A percentile compares a stretch with the other conserved stretches of the same genome.
phyloP scores from a whole-genome alignment of 2,329 filamentous ascomycete species.

The Penicillium sp. region DNA sequence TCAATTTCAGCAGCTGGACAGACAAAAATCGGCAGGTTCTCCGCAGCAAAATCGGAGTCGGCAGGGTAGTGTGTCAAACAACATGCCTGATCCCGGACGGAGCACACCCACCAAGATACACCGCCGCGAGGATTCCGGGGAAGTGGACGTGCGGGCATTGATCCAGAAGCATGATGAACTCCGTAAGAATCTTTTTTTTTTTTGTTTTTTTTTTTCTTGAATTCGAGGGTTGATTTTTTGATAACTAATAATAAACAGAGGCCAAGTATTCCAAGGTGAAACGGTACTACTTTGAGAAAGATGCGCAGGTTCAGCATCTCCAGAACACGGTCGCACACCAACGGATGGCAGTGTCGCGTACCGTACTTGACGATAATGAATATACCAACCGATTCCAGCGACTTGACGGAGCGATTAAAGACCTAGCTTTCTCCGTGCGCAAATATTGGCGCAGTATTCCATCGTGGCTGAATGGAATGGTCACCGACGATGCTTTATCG shows the following conservation, averaged over 20 bases:
- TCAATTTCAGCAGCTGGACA: slow-evolving; percentile 10
- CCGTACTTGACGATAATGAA: slow-evolving; percentile 91
- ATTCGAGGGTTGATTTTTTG: not conserved
- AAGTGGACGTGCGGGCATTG: slow-evolving; percentile 48
- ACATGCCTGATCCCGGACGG: slow-evolving; percentile 45
- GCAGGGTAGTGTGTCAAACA: slow-evolving; percentile 26
- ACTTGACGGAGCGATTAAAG: slow-evolving; percentile 89
- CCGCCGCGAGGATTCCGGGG: slow-evolving; percentile 41
- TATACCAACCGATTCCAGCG: slow-evolving; percentile 86
- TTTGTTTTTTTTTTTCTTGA: not conserved
- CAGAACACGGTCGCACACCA: slow-evolving; percentile 98
- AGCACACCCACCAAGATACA: slow-evolving; percentile 46
- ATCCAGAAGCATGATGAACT: slow-evolving; percentile 48
- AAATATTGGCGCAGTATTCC: slow-evolving; percentile 89
- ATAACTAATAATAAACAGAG: slow-evolving; percentile 54
- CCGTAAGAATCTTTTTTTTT: slow-evolving; percentile 34
- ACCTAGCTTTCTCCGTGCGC: slow-evolving; percentile 91
- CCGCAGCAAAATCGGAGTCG: slow-evolving; percentile 20
- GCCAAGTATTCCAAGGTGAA: slow-evolving; percentile 98
- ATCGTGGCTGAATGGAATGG: slow-evolving; percentile 72
- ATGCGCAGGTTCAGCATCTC: slow-evolving; percentile 83
- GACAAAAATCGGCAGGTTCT: slow-evolving; percentile 15
- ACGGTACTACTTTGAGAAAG: slow-evolving; percentile 92
- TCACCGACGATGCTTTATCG: slow-evolving; percentile 80
- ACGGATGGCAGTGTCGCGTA: slow-evolving; percentile 88